Evolutionary conservation across 441 rosid species (phyloP), one percentile per base, ranked within the genome.

Genomic region (Monsonia emarginata): DNA sequence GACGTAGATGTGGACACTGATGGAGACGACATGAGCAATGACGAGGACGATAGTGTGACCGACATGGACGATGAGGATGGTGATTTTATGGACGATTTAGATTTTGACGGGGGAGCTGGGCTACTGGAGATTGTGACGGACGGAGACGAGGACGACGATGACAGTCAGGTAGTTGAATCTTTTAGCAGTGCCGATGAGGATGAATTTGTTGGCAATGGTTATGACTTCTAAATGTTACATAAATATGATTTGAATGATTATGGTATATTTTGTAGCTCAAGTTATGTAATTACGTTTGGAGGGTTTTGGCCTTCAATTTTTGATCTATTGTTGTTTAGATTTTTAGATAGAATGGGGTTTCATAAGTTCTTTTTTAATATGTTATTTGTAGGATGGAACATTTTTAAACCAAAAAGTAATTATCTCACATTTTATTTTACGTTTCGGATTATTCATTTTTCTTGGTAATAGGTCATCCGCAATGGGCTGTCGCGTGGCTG

Each of bases 151-250:
- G 91, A 82, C 16, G 93, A 82, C 50, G 95, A 85, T 25, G 60
- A 54, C 6, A 11, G 83, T 69, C 87, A 84, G 54, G 66, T 85
- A 71, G 78, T 84, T 62, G 97, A 84, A 78, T 89, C 94, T 5
- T 79, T 21, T 71, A 87, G 95, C 69, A 91, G 99, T 63, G 91
- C 82, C 0, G 96, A 86, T 44, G 98, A 87, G 21, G 95, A 83
- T 63, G 87, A 71, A 64, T 66, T 73, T 21, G 56, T 67, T 44
- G 80, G 75, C 48, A 67, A 74, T 65, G 69, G 84, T 22, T 74
- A 72, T 66, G 76, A 81, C 40, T 83, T 74, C 65, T 82, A 76
- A 75, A 34, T 16, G 22, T 19, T 36, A 36, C 7, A 2, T n/a
- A n/a, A n/a, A 31, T 31, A 8, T 31, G 3, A 8, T 3, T 31